Percentiles rank a stretch among this genome's conserved stretches.
Evolutionary conservation across 495 filamentous ascomycete genomes (phyloP).

Genomic region (Margaritispora aquatica): DNA sequence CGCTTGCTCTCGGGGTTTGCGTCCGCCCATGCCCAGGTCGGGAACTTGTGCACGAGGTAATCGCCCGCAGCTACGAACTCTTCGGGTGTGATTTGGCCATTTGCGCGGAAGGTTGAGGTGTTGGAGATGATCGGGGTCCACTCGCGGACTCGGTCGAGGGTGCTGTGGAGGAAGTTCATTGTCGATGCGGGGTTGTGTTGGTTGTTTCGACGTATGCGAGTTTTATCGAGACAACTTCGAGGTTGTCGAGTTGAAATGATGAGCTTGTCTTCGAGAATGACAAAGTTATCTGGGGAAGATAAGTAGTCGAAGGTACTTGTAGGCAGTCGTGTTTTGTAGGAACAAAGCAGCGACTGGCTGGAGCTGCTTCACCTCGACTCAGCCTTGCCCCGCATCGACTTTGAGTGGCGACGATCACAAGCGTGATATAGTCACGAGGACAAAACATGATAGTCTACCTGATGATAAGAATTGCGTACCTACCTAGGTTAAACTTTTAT

Average conservation of each 20-base stretch:
- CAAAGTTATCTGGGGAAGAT: no score
- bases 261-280: no score
- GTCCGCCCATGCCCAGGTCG: slow-evolving; percentile 96
- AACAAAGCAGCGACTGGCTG: not conserved
- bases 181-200: not conserved
- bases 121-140: slow-evolving; percentile 82
- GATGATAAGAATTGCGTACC: no score
- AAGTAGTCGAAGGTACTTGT: not conserved
- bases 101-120: slow-evolving; percentile 87
- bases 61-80: slow-evolving; percentile 95
- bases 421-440: not conserved
- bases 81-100: slow-evolving; percentile 93
- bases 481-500: no score
- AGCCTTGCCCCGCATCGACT: not conserved
- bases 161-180: slow-evolving; percentile 66
- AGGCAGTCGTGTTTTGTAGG: not conserved
- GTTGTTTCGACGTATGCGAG: not conserved
- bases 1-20: slow-evolving; percentile 73
- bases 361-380: not conserved
- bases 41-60: slow-evolving; percentile 98
- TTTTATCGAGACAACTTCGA: not conserved
- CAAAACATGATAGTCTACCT: no score
- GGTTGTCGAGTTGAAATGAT: no score
- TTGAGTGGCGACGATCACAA: not conserved
- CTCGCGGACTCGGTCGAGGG: slow-evolving; percentile 80